These are phyloP conservation scores for Sclerotinia glacialis DNA, from an alignment of 2,329 filamentous ascomycete genomes.

Conservation along the genomic window DNA sequence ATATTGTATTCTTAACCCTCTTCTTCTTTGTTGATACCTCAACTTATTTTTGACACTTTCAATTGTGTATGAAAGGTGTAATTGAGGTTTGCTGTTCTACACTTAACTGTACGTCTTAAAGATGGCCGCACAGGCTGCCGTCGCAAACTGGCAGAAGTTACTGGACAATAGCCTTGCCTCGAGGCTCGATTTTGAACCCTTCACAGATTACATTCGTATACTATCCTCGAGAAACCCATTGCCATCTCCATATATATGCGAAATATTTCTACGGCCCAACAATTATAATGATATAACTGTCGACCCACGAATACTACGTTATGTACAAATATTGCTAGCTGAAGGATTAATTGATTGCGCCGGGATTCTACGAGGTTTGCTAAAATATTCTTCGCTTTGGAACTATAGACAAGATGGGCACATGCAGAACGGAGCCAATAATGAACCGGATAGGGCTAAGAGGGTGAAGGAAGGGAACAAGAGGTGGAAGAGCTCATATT, in stretches of 20 bases:
- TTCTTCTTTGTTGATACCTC: background rate
- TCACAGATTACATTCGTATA: conserved; percentile 51
- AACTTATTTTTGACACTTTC: background rate
- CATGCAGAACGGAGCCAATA: conserved; percentile 24
- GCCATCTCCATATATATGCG: conserved; percentile 51
- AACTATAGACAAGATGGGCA: conserved; percentile 17
- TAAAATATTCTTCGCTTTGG: conserved; percentile 48
- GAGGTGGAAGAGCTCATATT: conserved; percentile 57
- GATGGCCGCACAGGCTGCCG: conserved; percentile 14
- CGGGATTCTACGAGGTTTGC: conserved; percentile 54
- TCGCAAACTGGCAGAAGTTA: conserved; percentile 48
- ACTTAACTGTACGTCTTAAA: background rate
- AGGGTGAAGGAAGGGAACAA: conserved; percentile 23
- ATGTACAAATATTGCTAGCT: conserved; percentile 54
- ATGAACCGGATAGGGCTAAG: conserved; percentile 28
- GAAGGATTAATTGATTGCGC: conserved; percentile 53
- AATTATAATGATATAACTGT: conserved; percentile 46
- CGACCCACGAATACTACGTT: conserved; percentile 59
- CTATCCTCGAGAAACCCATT: conserved; percentile 53
- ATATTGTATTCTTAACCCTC: background rate
- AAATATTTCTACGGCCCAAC: conserved; percentile 57
- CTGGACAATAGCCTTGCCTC: conserved; percentile 49
- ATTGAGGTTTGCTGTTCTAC: background rate
- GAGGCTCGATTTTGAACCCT: conserved; percentile 53
- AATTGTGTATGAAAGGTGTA: background rate